Conservation (phyloP, 768 basidiomycete species). For the Mycena indigotica region DNA sequence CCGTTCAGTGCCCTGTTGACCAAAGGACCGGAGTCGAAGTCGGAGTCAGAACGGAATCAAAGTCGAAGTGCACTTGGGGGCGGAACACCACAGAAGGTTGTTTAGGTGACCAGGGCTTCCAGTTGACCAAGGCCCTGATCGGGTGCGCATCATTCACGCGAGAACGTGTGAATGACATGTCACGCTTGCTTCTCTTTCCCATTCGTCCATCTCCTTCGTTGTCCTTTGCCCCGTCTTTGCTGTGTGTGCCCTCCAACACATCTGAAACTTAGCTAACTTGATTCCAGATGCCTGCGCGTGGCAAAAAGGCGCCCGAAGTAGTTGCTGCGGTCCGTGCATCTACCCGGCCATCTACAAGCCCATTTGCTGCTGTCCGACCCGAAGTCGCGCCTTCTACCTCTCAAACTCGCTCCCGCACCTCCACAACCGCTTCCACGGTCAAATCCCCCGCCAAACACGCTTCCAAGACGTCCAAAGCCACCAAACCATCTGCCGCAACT, state of each 20-base stretch:
- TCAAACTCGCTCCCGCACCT: too few relatives aligned
- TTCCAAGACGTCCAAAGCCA: not conserved
- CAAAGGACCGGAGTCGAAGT: too few relatives aligned
- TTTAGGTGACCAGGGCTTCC: too few relatives aligned
- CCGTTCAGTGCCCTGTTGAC: too few relatives aligned
- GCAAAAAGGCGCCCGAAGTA: not conserved
- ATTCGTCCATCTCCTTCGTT: not conserved
- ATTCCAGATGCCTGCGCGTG: not conserved
- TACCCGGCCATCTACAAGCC: not conserved
- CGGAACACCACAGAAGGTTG: too few relatives aligned
- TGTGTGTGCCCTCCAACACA: not conserved
- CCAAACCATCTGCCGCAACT: not conserved
- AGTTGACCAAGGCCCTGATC: not conserved
- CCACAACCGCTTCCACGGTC: too few relatives aligned
- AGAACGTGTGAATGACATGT: not conserved
- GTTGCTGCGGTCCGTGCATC: not conserved
- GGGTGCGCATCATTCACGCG: not conserved
- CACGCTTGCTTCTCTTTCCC: not conserved
- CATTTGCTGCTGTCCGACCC: not conserved
- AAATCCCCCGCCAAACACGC: not conserved
- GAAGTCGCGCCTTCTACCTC: not conserved
- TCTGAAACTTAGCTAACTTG: not conserved
- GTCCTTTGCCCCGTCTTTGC: not conserved
- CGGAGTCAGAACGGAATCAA: too few relatives aligned
- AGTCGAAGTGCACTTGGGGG: too few relatives aligned